A percentile compares a stretch with the other conserved stretches of the same genome.
phyloP scores from a whole-genome alignment of 2,329 filamentous ascomycete species.

The Ambrosiella xylebori region DNA sequence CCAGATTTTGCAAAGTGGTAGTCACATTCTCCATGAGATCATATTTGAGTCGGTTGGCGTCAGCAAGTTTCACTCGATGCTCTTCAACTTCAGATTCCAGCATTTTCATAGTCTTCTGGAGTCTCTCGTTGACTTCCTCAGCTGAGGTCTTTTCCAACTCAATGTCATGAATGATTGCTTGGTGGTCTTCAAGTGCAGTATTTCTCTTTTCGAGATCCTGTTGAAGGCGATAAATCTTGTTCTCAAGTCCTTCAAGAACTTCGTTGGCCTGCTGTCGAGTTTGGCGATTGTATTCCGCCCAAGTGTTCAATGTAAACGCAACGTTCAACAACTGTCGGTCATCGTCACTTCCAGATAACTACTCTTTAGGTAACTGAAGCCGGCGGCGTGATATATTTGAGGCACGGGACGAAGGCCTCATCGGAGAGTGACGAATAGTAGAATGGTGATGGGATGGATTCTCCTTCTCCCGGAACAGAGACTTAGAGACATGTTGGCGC shows the following conservation, averaged over 20 bases:
- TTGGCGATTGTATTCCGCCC: slow-evolving; percentile 9
- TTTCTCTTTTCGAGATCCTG: slow-evolving; percentile 1
- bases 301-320: slow-evolving; percentile 9
- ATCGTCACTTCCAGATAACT: slow-evolving; percentile 7
- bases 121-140: neutral
- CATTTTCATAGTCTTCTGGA: neutral
- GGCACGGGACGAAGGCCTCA: slow-evolving; percentile 10
- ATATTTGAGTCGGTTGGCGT: neutral
- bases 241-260: slow-evolving; percentile 6
- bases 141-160: slow-evolving; percentile 1
- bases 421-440: neutral
- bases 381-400: slow-evolving; percentile 12
- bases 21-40: neutral
- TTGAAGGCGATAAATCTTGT: slow-evolving; percentile 7
- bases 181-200: neutral
- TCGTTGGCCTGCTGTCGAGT: slow-evolving; percentile 7
- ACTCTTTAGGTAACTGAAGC: slow-evolving; percentile 5
- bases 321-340: slow-evolving; percentile 11
- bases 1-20: neutral
- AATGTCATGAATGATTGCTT: slow-evolving; percentile 3
- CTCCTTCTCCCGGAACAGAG: slow-evolving; percentile 1
- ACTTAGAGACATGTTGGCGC: neutral
- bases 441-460: neutral
- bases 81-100: neutral
- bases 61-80: neutral